These are phyloP conservation scores for Colletotrichum acutatum DNA, from an alignment of 2,329 filamentous ascomycete species.

Conservation along the genomic window DNA sequence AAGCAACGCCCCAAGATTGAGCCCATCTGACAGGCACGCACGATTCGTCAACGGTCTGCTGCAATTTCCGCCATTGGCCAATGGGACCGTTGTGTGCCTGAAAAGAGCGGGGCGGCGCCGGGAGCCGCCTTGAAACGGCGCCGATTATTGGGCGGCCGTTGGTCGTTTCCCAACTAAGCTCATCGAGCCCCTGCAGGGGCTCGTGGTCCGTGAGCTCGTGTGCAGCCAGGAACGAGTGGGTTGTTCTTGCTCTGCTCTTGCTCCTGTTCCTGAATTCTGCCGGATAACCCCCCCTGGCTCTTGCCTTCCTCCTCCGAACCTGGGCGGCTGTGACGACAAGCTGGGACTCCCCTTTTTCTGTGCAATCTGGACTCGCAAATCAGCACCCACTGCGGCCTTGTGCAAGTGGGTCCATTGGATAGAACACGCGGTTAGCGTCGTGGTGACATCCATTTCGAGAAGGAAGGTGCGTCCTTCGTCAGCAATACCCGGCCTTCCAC, in stretches of 20 bases:
- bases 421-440: constrained; percentile 26
- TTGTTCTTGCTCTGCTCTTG: background rate
- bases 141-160: constrained; percentile 29
- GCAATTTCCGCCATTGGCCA: constrained; percentile 34
- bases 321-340: constrained; percentile 1
- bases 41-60: constrained; percentile 34
- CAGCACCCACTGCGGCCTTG: constrained; percentile 16
- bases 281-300: background rate
- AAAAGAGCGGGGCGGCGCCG: background rate
- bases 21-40: constrained; percentile 28
- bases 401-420: background rate
- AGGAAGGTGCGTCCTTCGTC: constrained; percentile 7
- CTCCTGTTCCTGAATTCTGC: background rate
- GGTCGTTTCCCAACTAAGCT: constrained; percentile 32
- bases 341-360: constrained; percentile 25
- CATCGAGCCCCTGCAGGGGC: constrained; percentile 28
- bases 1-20: constrained; percentile 30
- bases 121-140: constrained; percentile 24
- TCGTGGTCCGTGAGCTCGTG: constrained; percentile 18
- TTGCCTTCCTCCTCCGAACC: background rate
- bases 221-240: constrained; percentile 11
- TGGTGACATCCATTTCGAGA: constrained; percentile 33
- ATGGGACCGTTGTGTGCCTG: background rate
- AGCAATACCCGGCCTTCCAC: background rate
- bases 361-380: constrained; percentile 32